phyloP scores from a whole-genome alignment of 2,329 filamentous ascomycete species.

The Rhexocercosporidium sp. region DNA sequence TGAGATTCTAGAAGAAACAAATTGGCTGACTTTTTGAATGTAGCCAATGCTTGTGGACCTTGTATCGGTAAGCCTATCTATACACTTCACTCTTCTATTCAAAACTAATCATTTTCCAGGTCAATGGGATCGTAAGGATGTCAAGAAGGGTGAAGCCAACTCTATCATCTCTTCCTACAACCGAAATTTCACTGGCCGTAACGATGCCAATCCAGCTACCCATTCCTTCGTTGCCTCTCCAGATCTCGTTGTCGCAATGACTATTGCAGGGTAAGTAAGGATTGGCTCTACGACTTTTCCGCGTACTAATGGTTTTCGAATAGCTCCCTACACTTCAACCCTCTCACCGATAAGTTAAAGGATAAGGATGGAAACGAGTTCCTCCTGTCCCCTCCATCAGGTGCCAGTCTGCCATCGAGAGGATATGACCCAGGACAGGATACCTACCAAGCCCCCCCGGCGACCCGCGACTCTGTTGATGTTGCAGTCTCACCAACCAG shows the following conservation, averaged over 20 bases:
- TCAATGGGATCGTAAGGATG: slow-evolving; percentile 93
- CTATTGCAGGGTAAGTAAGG: slow-evolving; percentile 68
- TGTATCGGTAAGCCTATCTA: slow-evolving; percentile 67
- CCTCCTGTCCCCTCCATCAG: slow-evolving; percentile 79
- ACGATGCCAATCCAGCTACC: slow-evolving; percentile 93
- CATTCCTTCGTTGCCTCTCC: slow-evolving; percentile 93
- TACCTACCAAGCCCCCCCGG: slow-evolving; percentile 94
- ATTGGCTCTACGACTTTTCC: not conserved
- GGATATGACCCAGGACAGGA: slow-evolving; percentile 92
- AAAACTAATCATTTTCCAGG: slow-evolving; percentile 48
- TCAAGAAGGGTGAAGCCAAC: slow-evolving; percentile 95
- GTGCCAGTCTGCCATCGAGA: slow-evolving; percentile 76
- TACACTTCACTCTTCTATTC: not conserved
- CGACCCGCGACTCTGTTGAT: slow-evolving; percentile 71
- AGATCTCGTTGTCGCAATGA: slow-evolving; percentile 86
- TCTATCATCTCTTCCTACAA: slow-evolving; percentile 99
- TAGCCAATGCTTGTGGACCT: slow-evolving; percentile 93
- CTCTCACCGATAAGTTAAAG: slow-evolving; percentile 88
- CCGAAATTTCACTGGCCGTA: slow-evolving; percentile 99
- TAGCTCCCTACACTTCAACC: slow-evolving; percentile 81
- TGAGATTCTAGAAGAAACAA: not conserved
- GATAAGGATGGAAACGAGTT: slow-evolving; percentile 98
- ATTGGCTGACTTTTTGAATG: slow-evolving; percentile 65
- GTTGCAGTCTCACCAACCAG: slow-evolving; percentile 88
- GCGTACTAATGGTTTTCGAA: not conserved